A percentile compares a stretch with the other conserved stretches of the same genome.
These are phyloP conservation scores for Fistulinella prunicolor DNA, from an alignment of 768 basidiomycete species.

Conservation along the genomic window DNA sequence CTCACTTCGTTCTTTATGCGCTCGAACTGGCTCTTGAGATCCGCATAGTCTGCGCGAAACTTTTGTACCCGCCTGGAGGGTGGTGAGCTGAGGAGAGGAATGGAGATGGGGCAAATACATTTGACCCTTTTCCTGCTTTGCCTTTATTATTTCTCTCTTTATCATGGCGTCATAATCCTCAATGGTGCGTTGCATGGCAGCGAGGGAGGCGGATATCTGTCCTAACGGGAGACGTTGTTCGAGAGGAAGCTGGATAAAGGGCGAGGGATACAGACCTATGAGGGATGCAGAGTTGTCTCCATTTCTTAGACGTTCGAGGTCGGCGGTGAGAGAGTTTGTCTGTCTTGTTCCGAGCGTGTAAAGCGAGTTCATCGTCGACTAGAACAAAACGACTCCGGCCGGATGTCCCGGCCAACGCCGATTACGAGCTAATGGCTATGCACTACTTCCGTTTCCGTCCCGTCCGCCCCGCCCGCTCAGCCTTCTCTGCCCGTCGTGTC, in stretches of 20 bases:
- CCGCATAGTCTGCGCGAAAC: constrained; percentile 83
- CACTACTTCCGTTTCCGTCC: constrained; percentile 55
- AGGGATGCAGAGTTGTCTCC: constrained; percentile 81
- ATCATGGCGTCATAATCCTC: constrained; percentile 98
- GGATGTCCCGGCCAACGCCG: constrained; percentile 10
- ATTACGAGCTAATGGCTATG: not conserved
- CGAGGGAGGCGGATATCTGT: constrained; percentile 97
- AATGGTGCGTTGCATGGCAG: constrained; percentile 89
- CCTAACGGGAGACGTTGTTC: constrained; percentile 49
- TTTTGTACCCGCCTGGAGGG: constrained; percentile 81
- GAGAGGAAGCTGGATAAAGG: not conserved
- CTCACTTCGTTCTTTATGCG: constrained; percentile 57
- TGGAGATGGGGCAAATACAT: constrained; percentile 51
- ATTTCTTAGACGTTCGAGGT: constrained; percentile 77
- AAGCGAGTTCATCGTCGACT: constrained; percentile 80
- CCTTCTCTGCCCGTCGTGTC: constrained; percentile 65
- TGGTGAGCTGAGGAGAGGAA: constrained; percentile 3
- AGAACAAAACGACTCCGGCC: constrained; percentile 6
- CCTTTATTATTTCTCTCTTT: constrained; percentile 91
- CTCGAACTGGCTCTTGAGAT: constrained; percentile 83
- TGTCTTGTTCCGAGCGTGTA: constrained; percentile 93
- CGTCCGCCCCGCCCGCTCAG: constrained; percentile 68
- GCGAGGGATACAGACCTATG: constrained; percentile 57
- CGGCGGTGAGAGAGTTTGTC: constrained; percentile 82
- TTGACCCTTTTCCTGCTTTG: constrained; percentile 95